phyloP scores from a whole-genome alignment of 108 stramenopile genomes.

The Hondaea fermentalgiana region DNA sequence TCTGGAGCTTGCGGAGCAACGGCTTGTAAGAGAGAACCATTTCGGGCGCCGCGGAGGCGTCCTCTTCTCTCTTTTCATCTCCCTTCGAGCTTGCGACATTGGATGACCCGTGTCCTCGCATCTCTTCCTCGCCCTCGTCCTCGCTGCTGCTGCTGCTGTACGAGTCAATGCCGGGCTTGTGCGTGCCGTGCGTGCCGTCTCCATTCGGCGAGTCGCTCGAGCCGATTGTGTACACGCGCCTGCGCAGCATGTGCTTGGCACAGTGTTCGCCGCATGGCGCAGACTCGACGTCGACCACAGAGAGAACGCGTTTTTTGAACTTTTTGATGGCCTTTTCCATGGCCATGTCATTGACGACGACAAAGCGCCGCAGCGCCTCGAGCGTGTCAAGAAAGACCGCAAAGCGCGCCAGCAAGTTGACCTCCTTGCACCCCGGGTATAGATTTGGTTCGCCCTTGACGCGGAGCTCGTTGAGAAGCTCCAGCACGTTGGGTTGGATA shows the following conservation, averaged over 20 bases:
- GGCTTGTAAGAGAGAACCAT: neutral
- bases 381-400: neutral
- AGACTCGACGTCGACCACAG: neutral
- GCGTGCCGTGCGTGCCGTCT: no score
- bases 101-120: no score
- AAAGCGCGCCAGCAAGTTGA: neutral
- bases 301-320: conserved; percentile 12
- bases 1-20: neutral
- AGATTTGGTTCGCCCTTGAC: neutral
- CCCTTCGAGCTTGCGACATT: no score
- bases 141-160: neutral
- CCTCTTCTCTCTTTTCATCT: neutral
- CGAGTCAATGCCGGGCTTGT: neutral
- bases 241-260: neutral
- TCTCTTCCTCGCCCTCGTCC: neutral
- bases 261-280: neutral
- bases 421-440: neutral
- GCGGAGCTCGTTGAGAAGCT: neutral
- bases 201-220: neutral
- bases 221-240: neutral
- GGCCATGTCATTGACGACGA: neutral
- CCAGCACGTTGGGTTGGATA: neutral
- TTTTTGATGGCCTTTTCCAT: neutral
- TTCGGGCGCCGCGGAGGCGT: neutral
- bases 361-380: neutral